Evolutionary conservation across 1,284 basidiomycete genomes (phyloP).

Genomic region (Leccinum pseudoinsigne): DNA sequence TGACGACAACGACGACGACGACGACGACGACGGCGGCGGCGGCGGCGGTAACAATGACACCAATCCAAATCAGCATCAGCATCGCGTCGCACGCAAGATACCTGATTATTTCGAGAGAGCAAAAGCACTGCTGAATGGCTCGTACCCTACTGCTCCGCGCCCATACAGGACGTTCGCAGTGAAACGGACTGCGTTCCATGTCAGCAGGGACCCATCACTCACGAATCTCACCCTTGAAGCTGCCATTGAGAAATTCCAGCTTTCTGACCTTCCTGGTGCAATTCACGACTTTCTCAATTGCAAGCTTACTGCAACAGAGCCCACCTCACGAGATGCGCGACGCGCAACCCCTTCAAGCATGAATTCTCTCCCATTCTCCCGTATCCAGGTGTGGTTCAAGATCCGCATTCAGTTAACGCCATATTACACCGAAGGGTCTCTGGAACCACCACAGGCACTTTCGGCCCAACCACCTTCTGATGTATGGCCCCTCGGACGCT

Average conservation of each 20-base stretch:
- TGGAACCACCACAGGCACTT: neutral
- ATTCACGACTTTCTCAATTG: neutral
- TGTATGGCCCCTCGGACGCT: neutral
- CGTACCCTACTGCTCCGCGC: neutral
- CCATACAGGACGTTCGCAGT: neutral
- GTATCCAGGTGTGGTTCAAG: neutral
- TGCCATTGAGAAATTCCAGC: too few species aligned
- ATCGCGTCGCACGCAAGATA: too few species aligned
- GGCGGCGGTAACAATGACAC: too few species aligned
- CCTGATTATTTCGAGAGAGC: too few species aligned
- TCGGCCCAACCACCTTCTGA: neutral
- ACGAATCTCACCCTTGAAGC: too few species aligned
- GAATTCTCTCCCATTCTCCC: neutral
- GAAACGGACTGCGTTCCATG: neutral
- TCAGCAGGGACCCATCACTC: neutral
- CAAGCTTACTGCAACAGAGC: neutral
- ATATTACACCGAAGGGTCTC: neutral
- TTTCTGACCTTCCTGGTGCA: neutral
- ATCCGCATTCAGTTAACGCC: neutral
- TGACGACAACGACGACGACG: too few species aligned
- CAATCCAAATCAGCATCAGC: too few species aligned
- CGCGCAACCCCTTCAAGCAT: neutral
- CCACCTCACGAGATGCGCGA: neutral
- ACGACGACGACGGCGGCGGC: too few species aligned
- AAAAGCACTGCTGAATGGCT: too few species aligned